Evolutionary conservation across 2,329 filamentous ascomycete genomes (phyloP).

Genomic region (Hypoxylon sp.): DNA sequence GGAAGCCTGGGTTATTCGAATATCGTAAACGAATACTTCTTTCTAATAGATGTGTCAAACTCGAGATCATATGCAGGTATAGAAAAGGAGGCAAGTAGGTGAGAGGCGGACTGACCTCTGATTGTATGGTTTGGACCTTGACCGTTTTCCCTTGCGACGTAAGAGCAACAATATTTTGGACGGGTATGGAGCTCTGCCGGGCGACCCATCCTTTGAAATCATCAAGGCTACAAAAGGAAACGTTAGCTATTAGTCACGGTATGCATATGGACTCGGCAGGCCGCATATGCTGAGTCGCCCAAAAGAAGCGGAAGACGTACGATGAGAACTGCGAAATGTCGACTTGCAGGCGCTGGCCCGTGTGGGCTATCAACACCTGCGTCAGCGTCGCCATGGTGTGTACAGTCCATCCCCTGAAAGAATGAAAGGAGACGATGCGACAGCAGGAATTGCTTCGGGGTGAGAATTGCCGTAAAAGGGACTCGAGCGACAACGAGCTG

Average conservation of each 20-base stretch:
- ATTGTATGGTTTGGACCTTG: slow-evolving; percentile 83
- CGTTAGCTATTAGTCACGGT: slow-evolving; percentile 31
- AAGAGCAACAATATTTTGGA: slow-evolving; percentile 87
- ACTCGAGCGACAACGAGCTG: slow-evolving; percentile 13
- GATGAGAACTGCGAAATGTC: slow-evolving; percentile 82
- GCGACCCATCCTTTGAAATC: slow-evolving; percentile 87
- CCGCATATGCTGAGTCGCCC: slow-evolving; percentile 21
- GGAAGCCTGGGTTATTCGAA: slow-evolving; percentile 76
- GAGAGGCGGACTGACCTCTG: slow-evolving; percentile 72
- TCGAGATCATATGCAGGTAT: slow-evolving; percentile 26
- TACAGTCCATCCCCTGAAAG: slow-evolving; percentile 53
- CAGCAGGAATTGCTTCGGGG: slow-evolving; percentile 11
- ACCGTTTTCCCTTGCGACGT: slow-evolving; percentile 88
- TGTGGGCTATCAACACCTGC: slow-evolving; percentile 92
- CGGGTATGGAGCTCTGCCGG: slow-evolving; percentile 79
- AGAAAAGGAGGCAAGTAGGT: neutral
- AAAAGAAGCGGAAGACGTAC: slow-evolving; percentile 65
- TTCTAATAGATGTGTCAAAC: slow-evolving; percentile 65
- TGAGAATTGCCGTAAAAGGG: slow-evolving; percentile 13
- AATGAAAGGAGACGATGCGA: slow-evolving; percentile 39
- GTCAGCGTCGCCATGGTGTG: slow-evolving; percentile 80
- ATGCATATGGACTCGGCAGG: slow-evolving; percentile 20
- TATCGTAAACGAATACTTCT: slow-evolving; percentile 94
- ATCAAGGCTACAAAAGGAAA: slow-evolving; percentile 74
- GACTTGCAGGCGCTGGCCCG: slow-evolving; percentile 86